A percentile compares a stretch with the other conserved stretches of the same genome.
These are phyloP conservation scores for Breynia disticha DNA, from an alignment of 441 rosid species.

Conservation along the genomic window DNA sequence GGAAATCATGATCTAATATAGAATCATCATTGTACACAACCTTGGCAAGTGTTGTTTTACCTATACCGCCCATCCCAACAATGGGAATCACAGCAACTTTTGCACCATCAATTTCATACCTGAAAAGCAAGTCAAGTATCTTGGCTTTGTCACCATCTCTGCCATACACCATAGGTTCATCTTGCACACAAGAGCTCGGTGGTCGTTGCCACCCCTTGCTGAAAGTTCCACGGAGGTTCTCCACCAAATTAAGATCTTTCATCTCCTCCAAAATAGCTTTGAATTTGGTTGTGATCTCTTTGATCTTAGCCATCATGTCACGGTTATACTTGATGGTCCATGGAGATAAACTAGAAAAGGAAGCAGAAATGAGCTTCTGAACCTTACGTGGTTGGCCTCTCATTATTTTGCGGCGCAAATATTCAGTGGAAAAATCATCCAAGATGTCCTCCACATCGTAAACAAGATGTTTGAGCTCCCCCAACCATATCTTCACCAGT, in stretches of 20 bases:
- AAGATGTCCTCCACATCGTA: conserved; percentile 7
- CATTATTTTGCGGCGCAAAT: not conserved
- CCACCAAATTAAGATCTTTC: not conserved
- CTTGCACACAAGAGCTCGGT: not conserved
- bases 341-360: not conserved
- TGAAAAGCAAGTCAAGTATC: conserved; percentile 6
- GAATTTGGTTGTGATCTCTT: not conserved
- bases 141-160: conserved; percentile 7
- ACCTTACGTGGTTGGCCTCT: not conserved
- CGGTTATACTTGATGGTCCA: not conserved
- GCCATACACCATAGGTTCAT: conserved; percentile 4
- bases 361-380: conserved; percentile 1
- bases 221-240: not conserved
- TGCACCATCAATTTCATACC: not conserved
- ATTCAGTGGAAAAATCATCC: not conserved
- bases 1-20: not conserved
- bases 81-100: conserved; percentile 1
- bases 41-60: conserved; percentile 7
- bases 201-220: conserved; percentile 3
- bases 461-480: conserved; percentile 1
- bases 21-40: not conserved
- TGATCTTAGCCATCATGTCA: conserved; percentile 4
- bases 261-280: not conserved
- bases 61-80: conserved; percentile 7
- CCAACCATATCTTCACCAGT: not conserved